Percentiles rank a stretch among this genome's conserved stretches.
Conservation (phyloP, 352 stramenopile genomes). For the Detonula confervacea region DNA sequence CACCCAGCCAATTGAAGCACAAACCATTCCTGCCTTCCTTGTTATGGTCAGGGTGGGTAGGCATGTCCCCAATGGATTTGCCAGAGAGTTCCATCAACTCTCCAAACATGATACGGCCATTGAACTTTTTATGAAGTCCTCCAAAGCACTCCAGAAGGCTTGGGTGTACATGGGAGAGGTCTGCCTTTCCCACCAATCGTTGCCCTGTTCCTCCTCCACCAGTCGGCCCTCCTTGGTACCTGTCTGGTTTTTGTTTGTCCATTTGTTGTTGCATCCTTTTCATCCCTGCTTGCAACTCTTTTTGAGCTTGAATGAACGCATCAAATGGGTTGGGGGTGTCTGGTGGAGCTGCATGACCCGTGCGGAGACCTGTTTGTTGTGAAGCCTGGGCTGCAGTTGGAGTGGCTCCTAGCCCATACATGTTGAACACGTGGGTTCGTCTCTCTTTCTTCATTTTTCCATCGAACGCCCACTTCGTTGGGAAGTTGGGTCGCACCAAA, state of each 20-base stretch:
- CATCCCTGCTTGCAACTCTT: slow-evolving; percentile 1
- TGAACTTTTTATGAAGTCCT: background rate
- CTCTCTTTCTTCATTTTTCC: background rate
- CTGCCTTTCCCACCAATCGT: background rate
- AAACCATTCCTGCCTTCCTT: background rate
- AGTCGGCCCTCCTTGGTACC: background rate
- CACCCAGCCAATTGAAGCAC: slow-evolving; percentile 7
- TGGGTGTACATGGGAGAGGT: background rate
- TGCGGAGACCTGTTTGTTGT: background rate
- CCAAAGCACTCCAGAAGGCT: background rate
- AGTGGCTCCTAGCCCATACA: background rate
- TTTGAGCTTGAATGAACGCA: background rate
- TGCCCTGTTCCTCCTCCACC: background rate
- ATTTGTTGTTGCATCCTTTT: slow-evolving; percentile 7
- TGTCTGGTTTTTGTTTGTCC: background rate
- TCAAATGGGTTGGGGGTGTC: background rate
- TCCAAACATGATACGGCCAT: background rate
- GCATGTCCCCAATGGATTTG: background rate
- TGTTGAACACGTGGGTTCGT: background rate
- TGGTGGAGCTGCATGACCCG: background rate
- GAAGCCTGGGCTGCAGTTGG: background rate
- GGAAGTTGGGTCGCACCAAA: background rate
- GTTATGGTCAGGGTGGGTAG: background rate
- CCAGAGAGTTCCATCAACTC: background rate
- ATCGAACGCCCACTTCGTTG: background rate